Base-by-base conservation (phyloP, 140 eudicot genomes). In the Ambrosia hybrid region DNA sequence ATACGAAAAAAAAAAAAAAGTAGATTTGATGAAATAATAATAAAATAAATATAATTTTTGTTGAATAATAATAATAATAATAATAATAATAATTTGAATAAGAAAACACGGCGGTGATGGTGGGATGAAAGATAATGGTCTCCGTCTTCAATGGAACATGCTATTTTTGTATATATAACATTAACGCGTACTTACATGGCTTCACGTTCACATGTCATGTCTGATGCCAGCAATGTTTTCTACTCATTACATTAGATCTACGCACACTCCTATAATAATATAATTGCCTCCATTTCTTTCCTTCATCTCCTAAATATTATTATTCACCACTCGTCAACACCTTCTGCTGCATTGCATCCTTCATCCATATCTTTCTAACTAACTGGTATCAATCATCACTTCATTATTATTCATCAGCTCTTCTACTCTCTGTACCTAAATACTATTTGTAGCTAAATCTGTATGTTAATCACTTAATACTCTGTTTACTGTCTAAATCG, bases 141-240 rank as follows among this genome's bases (percentile, higher is more conserved):
- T 46, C 70, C 75, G 70, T 51, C 56, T 68, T 68, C 11, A 0
- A 68, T 9, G 69, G 70, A n/a, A n/a, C n/a, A n/a, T n/a, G n/a
- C n/a, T n/a, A n/a, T 12, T 51, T 71, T 34, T 60, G 52, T n/a
- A 46, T n/a, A n/a, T n/a, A 26, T 46, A 1, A 21, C 30, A 21
- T 21, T 21, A 21, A 67, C 80, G 80, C 70, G 80, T 76, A 48
- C 4, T 17, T 78, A 78, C 82, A 71, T 45, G 82, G 71, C 60
- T 71, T 63, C 82, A 78, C 82, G 82, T 78, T 77, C 81, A 71
- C 81, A 77, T 77, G 81, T 77, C 16, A 76, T 76, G 71, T 76
- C 76, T 46, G 72, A 74, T 16, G 12, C 43, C 76, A 58, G 57
- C 6, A 3, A 65, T 75, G 79, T 5, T 72, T 64, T 72, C 78